Percentiles rank a stretch among this genome's conserved stretches.
These are phyloP conservation scores for Phialemonium atrogriseum DNA, from an alignment of 2,329 filamentous ascomycete genomes.

Conservation along the genomic window DNA sequence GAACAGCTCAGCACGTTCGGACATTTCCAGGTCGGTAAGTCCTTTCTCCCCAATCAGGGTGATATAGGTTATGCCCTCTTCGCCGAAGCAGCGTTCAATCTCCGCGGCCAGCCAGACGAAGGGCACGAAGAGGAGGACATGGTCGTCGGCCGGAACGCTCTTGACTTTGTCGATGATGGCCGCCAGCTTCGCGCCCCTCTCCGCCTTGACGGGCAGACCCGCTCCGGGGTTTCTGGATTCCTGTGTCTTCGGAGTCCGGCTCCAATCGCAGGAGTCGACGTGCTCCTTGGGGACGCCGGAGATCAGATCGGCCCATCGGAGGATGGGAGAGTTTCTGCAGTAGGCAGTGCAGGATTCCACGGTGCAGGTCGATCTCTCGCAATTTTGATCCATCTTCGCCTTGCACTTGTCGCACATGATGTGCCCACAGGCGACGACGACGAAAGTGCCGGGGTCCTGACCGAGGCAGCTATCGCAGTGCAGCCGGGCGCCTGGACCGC, in stretches of 20 bases:
- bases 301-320: constrained; percentile 8
- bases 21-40: neutral
- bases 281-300: no score
- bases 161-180: constrained; percentile 13
- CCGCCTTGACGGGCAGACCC: no score
- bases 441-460: constrained; percentile 4
- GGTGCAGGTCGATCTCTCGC: no score
- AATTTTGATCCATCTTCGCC: neutral
- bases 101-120: constrained; percentile 19
- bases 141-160: constrained; percentile 13
- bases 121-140: constrained; percentile 29
- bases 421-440: constrained; percentile 19
- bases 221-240: no score
- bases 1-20: constrained; percentile 16
- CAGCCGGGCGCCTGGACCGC: no score
- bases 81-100: constrained; percentile 13
- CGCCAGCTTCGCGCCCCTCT: constrained; percentile 11
- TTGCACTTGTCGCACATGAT: constrained; percentile 14
- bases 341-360: no score
- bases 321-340: constrained; percentile 10
- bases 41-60: constrained; percentile 3
- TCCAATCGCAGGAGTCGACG: neutral
- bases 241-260: no score
- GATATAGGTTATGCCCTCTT: constrained; percentile 8
- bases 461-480: neutral